Percentiles rank a stretch among this genome's conserved stretches.
These are phyloP conservation scores for Lyophyllum shimeji DNA, from an alignment of 768 basidiomycete species.

Conservation along the genomic window DNA sequence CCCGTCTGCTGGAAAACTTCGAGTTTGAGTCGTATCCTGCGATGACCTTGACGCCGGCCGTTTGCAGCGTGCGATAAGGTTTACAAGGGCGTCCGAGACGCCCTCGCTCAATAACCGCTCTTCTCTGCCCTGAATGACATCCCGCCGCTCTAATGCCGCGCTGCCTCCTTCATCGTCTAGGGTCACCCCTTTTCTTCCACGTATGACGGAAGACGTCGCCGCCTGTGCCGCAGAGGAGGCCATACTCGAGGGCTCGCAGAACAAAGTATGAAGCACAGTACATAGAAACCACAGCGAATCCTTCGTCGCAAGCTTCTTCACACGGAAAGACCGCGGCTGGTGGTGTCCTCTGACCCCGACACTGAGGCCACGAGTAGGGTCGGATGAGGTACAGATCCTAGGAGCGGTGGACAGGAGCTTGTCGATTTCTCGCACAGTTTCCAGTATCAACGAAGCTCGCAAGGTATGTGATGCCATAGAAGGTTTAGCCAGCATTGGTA, in stretches of 20 bases:
- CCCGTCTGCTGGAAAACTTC: neutral
- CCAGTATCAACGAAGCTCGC: constrained; percentile 33
- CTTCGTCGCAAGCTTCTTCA: constrained; percentile 42
- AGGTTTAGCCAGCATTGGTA: constrained; percentile 7
- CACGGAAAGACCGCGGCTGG: constrained; percentile 22
- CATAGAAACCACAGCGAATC: constrained; percentile 57
- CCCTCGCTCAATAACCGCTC: constrained; percentile 12
- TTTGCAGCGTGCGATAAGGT: constrained; percentile 16
- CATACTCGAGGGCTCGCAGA: constrained; percentile 13
- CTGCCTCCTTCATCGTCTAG: neutral
- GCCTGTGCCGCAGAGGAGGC: neutral
- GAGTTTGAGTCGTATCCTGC: neutral
- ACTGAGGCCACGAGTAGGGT: constrained; percentile 3
- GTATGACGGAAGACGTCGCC: constrained; percentile 1
- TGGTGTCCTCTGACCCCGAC: constrained; percentile 2
- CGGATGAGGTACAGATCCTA: neutral
- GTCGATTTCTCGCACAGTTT: constrained; percentile 38
- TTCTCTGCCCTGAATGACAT: neutral
- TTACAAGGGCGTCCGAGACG: constrained; percentile 15
- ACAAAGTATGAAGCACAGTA: constrained; percentile 38
- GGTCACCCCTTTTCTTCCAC: neutral
- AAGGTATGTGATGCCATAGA: constrained; percentile 19
- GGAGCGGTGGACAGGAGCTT: constrained; percentile 22
- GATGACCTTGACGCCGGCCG: constrained; percentile 1
- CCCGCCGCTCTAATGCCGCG: neutral